Percentiles rank a stretch among this genome's conserved stretches.
Conservation (phyloP, 1,139 yeast genomes). For the Taphrina confusa region DNA sequence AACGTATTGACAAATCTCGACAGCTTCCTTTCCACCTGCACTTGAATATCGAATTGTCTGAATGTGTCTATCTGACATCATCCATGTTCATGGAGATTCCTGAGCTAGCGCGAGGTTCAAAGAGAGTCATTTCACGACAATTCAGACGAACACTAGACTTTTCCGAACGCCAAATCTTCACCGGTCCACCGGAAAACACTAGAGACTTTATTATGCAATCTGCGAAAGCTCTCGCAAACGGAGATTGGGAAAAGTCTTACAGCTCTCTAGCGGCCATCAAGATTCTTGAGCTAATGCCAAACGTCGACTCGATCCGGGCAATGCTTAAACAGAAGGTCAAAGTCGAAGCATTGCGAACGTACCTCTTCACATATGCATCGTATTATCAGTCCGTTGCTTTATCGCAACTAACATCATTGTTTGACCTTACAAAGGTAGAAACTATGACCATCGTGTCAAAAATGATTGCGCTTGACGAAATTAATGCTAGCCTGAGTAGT, state of each 20-base stretch:
- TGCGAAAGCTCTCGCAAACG: constrained; percentile 81
- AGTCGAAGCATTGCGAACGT: constrained; percentile 86
- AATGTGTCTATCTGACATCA: constrained; percentile 88
- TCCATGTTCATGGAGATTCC: constrained; percentile 92
- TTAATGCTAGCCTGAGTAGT: constrained; percentile 67
- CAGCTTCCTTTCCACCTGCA: constrained; percentile 98
- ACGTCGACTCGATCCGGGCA: constrained; percentile 59
- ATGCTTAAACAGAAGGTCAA: constrained; percentile 79
- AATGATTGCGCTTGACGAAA: constrained; percentile 75
- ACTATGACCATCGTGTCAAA: constrained; percentile 67
- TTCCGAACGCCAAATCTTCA: constrained; percentile 91
- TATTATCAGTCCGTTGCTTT: constrained; percentile 77
- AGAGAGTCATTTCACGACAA: constrained; percentile 74
- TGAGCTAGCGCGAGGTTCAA: constrained; percentile 62
- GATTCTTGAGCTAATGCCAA: constrained; percentile 84
- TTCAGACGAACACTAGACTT: constrained; percentile 90
- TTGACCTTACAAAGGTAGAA: constrained; percentile 60
- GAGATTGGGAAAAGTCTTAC: constrained; percentile 83
- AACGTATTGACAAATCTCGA: constrained; percentile 64
- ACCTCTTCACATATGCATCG: constrained; percentile 77
- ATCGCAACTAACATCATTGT: constrained; percentile 62
- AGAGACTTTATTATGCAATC: constrained; percentile 94
- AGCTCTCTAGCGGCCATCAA: constrained; percentile 72
- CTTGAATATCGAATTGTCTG: constrained; percentile 90
- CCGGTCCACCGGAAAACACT: constrained; percentile 97